Evolutionary conservation across 129 eudicot genomes (phyloP).

Genomic region (Helianthus tuberosus): DNA sequence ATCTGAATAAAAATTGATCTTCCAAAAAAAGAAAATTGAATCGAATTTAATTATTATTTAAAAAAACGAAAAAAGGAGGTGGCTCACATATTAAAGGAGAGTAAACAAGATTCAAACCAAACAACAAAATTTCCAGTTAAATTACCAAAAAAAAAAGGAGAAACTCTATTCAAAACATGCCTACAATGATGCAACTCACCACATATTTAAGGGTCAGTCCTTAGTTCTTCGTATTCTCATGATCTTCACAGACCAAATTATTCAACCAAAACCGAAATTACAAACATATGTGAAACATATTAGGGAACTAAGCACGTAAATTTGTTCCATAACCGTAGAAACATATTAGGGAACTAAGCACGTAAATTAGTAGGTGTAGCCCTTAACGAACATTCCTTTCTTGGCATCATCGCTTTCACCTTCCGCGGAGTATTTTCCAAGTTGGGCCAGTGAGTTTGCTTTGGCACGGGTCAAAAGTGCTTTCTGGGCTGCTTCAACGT

Average conservation of each 20-base stretch:
- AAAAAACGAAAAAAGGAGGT: too few species aligned
- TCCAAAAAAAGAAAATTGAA: too few species aligned
- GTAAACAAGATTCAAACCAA: constrained; percentile 9
- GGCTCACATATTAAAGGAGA: neutral
- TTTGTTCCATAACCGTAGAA: constrained; percentile 15
- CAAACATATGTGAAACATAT: constrained; percentile 8
- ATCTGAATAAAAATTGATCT: too few species aligned
- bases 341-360: neutral
- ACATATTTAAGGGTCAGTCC: constrained; percentile 31
- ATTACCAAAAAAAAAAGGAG: constrained; percentile 14
- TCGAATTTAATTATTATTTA: too few species aligned
- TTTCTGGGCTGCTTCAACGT: constrained; percentile 70
- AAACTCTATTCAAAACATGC: constrained; percentile 26
- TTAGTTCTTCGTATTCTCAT: constrained; percentile 6
- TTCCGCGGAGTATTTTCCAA: constrained; percentile 83
- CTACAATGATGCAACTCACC: constrained; percentile 25
- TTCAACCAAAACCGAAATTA: constrained; percentile 35
- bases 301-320: neutral
- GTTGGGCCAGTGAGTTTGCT: constrained; percentile 92
- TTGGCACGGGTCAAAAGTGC: constrained; percentile 85
- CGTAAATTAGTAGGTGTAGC: constrained; percentile 63
- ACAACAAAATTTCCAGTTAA: neutral
- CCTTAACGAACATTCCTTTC: constrained; percentile 91
- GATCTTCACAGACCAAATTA: constrained; percentile 31
- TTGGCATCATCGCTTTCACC: constrained; percentile 88